Evolutionary conservation across 2,329 filamentous ascomycete genomes (phyloP), one percentile per base, ranked within the genome.

Genomic region (Apiospora arundinis): DNA sequence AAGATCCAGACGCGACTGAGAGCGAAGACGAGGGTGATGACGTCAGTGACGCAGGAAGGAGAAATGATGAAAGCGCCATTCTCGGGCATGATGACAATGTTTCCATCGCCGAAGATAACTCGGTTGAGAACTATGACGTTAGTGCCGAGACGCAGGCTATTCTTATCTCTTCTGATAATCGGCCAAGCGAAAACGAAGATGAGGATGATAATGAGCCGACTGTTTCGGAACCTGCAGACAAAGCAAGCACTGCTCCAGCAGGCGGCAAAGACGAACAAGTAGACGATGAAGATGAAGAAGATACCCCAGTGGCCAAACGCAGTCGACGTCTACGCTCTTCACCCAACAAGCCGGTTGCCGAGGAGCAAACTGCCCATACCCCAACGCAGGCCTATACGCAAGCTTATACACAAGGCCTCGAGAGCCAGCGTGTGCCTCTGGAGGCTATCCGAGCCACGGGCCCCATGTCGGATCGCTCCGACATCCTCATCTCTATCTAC

Each of bases 401-500:
- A 71, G 71, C 68, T 32, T 80, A 75, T 32, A 80, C 78, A 8
- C 79, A 80, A 68, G 76, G 74, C 23, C 40, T 76, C 18, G 78
- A 81, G 78, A 79, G 79, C 76, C 71, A 81, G 78, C 70, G 80
- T 75, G 52, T 83, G 75, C 67, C 79, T 74, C 49, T 78, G 66
- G 70, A 77, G 71, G 70, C 76, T 69, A 76, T 80, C 23, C 75
- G 75, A 75, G 69, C 80, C 74, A 74, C 80, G 16, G 79, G 79
- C 0, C 78, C 79, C 18, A 84, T 88, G 73, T 82, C 86, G 9
- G 80, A 83, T 46, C 82, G 83, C 49, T 83, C 83, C 70, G 81
- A 84, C 14, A 83, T 81, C 21, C 79, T 84, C 68, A 79, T 88
- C 14, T 82, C 84, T 0, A 86, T 93, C 0, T 92, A 92, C 0